Conservation (phyloP, 1,284 basidiomycete species). For the Ganoderma boninense region DNA sequence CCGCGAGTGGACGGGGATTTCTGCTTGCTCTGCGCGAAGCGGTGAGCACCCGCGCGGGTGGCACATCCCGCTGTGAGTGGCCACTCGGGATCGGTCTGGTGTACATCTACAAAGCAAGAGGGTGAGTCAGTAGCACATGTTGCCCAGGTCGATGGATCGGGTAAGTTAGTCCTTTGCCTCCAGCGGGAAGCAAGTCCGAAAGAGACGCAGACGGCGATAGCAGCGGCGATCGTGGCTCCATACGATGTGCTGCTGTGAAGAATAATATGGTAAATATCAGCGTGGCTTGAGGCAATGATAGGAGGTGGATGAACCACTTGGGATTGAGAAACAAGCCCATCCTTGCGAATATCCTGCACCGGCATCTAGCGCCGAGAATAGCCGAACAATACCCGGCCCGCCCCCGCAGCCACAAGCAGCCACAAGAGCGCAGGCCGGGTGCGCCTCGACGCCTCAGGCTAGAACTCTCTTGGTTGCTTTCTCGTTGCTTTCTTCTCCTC, state of each 20-base stretch:
- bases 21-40: constrained; percentile 10
- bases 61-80: constrained; percentile 13
- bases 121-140: constrained; percentile 20
- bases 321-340: neutral
- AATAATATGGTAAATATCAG: neutral
- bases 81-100: constrained; percentile 19
- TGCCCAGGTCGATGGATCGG: constrained; percentile 17
- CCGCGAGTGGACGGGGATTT: neutral
- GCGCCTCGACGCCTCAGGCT: constrained; percentile 8
- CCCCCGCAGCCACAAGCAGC: constrained; percentile 6
- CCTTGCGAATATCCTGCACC: neutral
- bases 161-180: constrained; percentile 21
- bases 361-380: neutral
- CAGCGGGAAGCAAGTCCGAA: constrained; percentile 21
- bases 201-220: constrained; percentile 21
- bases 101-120: constrained; percentile 10
- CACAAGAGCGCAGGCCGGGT: neutral
- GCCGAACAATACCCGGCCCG: constrained; percentile 16
- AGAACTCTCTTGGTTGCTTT: neutral
- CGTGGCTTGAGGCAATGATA: neutral
- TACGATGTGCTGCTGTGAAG: constrained; percentile 1
- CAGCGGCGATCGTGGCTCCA: constrained; percentile 22
- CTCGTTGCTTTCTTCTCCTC: neutral
- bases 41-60: constrained; percentile 19
- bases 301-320: neutral